These are phyloP conservation scores for Pyrenopolyporus hunteri DNA, from an alignment of 495 filamentous ascomycete species.

Conservation along the genomic window DNA sequence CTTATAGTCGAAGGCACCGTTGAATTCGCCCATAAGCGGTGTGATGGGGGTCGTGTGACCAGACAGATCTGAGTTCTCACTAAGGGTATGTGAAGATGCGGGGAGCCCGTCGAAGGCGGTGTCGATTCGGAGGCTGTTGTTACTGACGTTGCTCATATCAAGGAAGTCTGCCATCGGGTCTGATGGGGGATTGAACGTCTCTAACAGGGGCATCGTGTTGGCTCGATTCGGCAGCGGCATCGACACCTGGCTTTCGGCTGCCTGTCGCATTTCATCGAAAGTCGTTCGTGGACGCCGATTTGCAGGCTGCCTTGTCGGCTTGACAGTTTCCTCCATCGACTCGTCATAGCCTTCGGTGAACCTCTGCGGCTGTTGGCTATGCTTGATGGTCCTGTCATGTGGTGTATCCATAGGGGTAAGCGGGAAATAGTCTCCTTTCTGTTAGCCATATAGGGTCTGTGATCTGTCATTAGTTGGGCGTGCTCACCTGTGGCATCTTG, in stretches of 20 bases:
- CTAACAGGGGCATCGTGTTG: conserved; percentile 48
- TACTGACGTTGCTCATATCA: conserved; percentile 58
- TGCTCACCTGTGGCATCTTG: conserved; percentile 62
- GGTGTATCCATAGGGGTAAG: conserved; percentile 56
- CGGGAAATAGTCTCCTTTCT: conserved; percentile 51
- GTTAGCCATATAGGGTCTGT: too few species aligned
- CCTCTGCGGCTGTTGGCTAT: conserved; percentile 40
- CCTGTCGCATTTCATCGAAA: conserved; percentile 55
- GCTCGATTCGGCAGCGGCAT: conserved; percentile 44
- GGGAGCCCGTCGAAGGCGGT: conserved; percentile 48
- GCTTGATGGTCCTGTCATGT: conserved; percentile 45
- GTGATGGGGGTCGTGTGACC: conserved; percentile 51
- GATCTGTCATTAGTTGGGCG: neutral
- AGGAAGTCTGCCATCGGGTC: conserved; percentile 61
- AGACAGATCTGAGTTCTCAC: conserved; percentile 40
- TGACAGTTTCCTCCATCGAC: conserved; percentile 65
- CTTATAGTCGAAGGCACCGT: conserved; percentile 44
- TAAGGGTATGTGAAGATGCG: conserved; percentile 28
- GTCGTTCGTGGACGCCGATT: conserved; percentile 38
- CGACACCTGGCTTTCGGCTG: conserved; percentile 50
- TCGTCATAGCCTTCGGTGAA: conserved; percentile 60
- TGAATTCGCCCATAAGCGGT: conserved; percentile 40
- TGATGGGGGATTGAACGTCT: conserved; percentile 53
- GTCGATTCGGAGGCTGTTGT: conserved; percentile 59
- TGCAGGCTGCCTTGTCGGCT: conserved; percentile 47